These are phyloP conservation scores for Amniculicola lignicola DNA, from an alignment of 495 filamentous ascomycete species.

Conservation along the genomic window DNA sequence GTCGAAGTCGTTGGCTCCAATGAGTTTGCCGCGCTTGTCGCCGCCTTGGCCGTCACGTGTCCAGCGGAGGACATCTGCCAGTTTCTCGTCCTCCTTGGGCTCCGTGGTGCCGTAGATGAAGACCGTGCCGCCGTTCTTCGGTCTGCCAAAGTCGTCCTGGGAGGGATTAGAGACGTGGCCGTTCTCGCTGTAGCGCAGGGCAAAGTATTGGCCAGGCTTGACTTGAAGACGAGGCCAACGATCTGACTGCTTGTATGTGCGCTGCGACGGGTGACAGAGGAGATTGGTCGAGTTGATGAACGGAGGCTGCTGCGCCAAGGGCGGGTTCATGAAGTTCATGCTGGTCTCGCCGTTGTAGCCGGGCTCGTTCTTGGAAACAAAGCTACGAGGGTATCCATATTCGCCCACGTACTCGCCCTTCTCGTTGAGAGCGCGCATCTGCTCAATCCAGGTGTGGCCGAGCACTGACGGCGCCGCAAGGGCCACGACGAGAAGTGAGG, in stretches of 20 bases:
- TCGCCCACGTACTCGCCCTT: conserved; percentile 71
- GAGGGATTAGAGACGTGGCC: conserved; percentile 74
- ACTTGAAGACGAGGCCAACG: conserved; percentile 63
- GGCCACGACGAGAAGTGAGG: conserved; percentile 36
- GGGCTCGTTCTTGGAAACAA: conserved; percentile 50
- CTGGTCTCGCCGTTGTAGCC: conserved; percentile 51
- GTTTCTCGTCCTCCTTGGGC: conserved; percentile 57
- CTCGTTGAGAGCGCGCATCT: conserved; percentile 62
- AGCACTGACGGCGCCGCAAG: conserved; percentile 31
- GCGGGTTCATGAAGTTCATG: conserved; percentile 53
- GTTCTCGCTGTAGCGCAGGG: conserved; percentile 78
- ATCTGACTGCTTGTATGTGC: conserved; percentile 52
- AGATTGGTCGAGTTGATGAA: conserved; percentile 43
- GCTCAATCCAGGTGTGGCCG: conserved; percentile 79
- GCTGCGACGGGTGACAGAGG: conserved; percentile 57
- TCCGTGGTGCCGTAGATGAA: conserved; percentile 80
- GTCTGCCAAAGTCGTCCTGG: conserved; percentile 59
- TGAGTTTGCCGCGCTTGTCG: conserved; percentile 66
- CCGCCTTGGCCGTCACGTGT: conserved; percentile 72
- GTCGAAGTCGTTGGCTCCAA: conserved; percentile 73
- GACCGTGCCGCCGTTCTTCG: conserved; percentile 66
- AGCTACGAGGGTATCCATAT: conserved; percentile 65
- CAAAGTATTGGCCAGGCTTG: conserved; percentile 63
- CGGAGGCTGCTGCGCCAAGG: conserved; percentile 33
- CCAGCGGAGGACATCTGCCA: conserved; percentile 74